A percentile compares a stretch with the other conserved stretches of the same genome.
phyloP scores from a whole-genome alignment of 2,329 filamentous ascomycete genomes.

The Fusarium clavum region DNA sequence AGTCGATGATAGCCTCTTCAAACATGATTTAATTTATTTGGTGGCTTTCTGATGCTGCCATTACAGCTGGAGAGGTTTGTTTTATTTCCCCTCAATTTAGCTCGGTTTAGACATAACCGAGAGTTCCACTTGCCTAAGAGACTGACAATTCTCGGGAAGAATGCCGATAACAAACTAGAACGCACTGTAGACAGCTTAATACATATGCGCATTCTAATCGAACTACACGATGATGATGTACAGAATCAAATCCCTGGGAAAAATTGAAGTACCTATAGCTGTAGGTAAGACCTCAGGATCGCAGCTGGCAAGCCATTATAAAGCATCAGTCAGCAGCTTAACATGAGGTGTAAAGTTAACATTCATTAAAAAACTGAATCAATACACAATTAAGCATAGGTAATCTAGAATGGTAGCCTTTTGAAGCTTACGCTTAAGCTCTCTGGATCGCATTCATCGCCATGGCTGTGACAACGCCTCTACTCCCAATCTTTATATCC shows the following conservation, averaged over 20 bases:
- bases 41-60: background rate
- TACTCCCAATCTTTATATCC: conserved; percentile 3
- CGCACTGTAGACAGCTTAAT: background rate
- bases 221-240: too few species aligned
- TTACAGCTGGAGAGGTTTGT: accelerated
- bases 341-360: too few species aligned
- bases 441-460: conserved; percentile 10
- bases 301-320: too few species aligned
- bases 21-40: conserved; percentile 4
- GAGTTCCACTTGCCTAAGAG: background rate
- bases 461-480: conserved; percentile 14
- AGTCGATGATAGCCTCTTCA: conserved; percentile 23
- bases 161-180: background rate
- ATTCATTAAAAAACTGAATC: too few species aligned
- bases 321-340: too few species aligned
- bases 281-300: too few species aligned
- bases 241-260: too few species aligned
- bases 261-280: too few species aligned
- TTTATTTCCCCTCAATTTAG: conserved; percentile 3
- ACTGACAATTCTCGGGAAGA: background rate
- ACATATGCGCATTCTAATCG: too few species aligned
- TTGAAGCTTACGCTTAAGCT: too few species aligned
- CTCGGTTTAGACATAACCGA: background rate
- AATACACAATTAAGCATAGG: too few species aligned
- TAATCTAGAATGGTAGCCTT: too few species aligned